Evolutionary conservation across 495 filamentous ascomycete genomes (phyloP).

Genomic region (Penicillium ochrochloron): DNA sequence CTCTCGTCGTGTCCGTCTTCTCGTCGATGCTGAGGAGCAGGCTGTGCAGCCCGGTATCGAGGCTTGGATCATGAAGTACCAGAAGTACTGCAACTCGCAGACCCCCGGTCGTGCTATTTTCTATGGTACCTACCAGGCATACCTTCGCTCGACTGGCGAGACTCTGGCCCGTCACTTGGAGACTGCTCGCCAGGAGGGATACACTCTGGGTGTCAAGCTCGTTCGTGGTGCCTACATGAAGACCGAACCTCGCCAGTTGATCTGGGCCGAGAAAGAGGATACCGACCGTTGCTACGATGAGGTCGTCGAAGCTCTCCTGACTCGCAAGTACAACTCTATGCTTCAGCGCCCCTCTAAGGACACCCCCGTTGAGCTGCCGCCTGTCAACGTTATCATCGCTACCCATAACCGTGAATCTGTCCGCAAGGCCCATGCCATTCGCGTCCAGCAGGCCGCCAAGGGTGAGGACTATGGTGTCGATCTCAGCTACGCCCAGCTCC

Average conservation of each 20-base stretch:
- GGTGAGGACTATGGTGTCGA: conserved; percentile 55
- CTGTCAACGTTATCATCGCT: conserved; percentile 76
- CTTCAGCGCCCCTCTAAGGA: conserved; percentile 46
- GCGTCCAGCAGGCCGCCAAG: conserved; percentile 51
- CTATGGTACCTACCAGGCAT: conserved; percentile 83
- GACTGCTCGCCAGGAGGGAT: conserved; percentile 66
- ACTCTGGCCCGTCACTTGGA: conserved; percentile 70
- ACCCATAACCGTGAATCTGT: conserved; percentile 92
- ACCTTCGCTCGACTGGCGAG: conserved; percentile 71
- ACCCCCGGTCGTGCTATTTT: conserved; percentile 64
- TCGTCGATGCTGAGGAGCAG: conserved; percentile 90
- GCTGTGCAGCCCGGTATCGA: conserved; percentile 83
- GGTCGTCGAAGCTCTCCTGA: conserved; percentile 61
- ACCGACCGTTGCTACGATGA: conserved; percentile 72
- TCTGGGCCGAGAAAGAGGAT: conserved; percentile 81
- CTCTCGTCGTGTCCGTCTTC: conserved; percentile 69
- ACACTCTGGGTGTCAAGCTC: conserved; percentile 85
- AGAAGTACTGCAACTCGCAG: conserved; percentile 75
- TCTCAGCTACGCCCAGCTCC: conserved; percentile 85
- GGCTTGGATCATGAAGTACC: conserved; percentile 78
- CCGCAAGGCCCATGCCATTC: conserved; percentile 65
- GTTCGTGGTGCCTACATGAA: conserved; percentile 91
- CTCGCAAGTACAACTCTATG: conserved; percentile 57
- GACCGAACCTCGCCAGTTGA: conserved; percentile 75
- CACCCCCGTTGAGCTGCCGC: conserved; percentile 55